A percentile compares a stretch with the other conserved stretches of the same genome.
These are phyloP conservation scores for Russula sp. DNA, from an alignment of 768 basidiomycete species.

Conservation along the genomic window DNA sequence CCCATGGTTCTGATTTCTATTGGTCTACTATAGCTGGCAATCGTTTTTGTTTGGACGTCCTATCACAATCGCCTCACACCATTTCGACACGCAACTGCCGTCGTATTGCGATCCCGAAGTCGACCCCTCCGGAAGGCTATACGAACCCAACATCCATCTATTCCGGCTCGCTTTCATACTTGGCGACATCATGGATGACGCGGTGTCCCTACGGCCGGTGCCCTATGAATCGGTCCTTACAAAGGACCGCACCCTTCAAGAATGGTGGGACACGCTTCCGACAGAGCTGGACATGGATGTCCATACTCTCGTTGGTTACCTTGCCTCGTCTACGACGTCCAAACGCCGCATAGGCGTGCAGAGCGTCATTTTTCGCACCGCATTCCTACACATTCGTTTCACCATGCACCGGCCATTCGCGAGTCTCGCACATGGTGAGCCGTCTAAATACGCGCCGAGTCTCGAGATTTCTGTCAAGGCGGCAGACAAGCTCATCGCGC, in stretches of 20 bases:
- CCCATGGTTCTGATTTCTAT: background rate
- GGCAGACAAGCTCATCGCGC: slow-evolving; percentile 35
- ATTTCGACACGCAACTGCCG: slow-evolving; percentile 71
- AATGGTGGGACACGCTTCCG: slow-evolving; percentile 70
- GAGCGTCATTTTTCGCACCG: slow-evolving; percentile 64
- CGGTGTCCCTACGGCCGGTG: slow-evolving; percentile 60
- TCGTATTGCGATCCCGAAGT: slow-evolving; percentile 53
- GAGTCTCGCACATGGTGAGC: slow-evolving; percentile 30
- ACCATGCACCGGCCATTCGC: slow-evolving; percentile 72
- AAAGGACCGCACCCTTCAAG: slow-evolving; percentile 57
- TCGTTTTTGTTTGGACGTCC: slow-evolving; percentile 78
- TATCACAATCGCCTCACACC: slow-evolving; percentile 61
- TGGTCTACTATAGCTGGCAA: slow-evolving; percentile 53
- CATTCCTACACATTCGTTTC: slow-evolving; percentile 72
- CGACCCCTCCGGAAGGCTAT: slow-evolving; percentile 50
- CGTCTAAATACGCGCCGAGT: slow-evolving; percentile 8
- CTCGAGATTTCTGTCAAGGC: slow-evolving; percentile 67
- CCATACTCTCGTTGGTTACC: slow-evolving; percentile 57
- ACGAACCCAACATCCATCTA: slow-evolving; percentile 61
- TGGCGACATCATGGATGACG: slow-evolving; percentile 75
- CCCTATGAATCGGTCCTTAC: slow-evolving; percentile 62
- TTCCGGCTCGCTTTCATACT: slow-evolving; percentile 66
- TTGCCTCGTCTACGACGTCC: slow-evolving; percentile 49
- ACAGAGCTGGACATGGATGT: slow-evolving; percentile 66
- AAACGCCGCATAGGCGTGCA: slow-evolving; percentile 62